These are phyloP conservation scores for Phalaenopsis aphrodite DNA, from an alignment of 106 monocot species.

Conservation along the genomic window DNA sequence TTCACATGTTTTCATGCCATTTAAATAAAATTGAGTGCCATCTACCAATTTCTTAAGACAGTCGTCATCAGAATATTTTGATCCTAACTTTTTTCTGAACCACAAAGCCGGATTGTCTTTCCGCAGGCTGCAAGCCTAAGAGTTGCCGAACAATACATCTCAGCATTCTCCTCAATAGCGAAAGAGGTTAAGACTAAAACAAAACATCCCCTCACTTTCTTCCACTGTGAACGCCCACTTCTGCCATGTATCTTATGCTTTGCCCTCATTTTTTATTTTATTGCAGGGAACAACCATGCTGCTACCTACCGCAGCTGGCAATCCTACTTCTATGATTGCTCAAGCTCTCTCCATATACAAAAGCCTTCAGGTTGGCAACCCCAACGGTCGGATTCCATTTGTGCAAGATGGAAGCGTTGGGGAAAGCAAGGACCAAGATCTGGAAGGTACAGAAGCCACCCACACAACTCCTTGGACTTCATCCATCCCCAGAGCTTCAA, in stretches of 20 bases:
- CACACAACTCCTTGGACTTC: neutral
- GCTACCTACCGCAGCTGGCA: conserved; percentile 18
- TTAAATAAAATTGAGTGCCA: too few relatives aligned
- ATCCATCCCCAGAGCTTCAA: neutral
- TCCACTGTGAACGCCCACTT: neutral
- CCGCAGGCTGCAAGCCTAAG: conserved; percentile 34
- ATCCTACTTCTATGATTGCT: conserved; percentile 33
- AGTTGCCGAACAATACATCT: conserved; percentile 36
- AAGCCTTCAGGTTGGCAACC: neutral
- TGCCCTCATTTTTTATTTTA: neutral
- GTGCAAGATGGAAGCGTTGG: neutral
- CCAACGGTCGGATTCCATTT: neutral
- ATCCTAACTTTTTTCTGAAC: neutral
- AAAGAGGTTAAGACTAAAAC: conserved; percentile 15
- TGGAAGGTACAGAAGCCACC: neutral
- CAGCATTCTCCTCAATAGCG: conserved; percentile 27
- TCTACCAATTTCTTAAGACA: too few relatives aligned
- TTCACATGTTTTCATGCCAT: too few relatives aligned
- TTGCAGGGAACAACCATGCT: conserved; percentile 30
- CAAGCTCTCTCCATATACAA: conserved; percentile 35
- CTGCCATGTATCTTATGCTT: neutral
- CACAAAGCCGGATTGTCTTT: neutral
- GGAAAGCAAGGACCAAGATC: conserved; percentile 3
- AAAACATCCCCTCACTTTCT: neutral
- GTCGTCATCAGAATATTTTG: too few relatives aligned